phyloP scores from a whole-genome alignment of 495 filamentous ascomycete species.

The Penicillium ucsense region DNA sequence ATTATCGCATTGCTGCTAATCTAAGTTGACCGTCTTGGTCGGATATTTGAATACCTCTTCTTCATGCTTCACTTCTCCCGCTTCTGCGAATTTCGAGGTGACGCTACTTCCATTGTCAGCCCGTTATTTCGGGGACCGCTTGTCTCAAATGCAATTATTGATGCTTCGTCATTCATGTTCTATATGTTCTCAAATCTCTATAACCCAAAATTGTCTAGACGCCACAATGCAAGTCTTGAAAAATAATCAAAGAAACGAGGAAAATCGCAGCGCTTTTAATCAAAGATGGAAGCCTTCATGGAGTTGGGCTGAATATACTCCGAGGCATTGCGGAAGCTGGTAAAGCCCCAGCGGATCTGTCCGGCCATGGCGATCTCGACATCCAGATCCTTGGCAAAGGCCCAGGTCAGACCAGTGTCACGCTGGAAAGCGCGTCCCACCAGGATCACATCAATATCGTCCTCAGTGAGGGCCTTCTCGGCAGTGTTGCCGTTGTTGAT shows the following conservation, averaged over 20 bases:
- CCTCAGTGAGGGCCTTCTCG: constrained; percentile 45
- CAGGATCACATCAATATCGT: constrained; percentile 49
- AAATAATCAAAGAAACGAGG: background rate
- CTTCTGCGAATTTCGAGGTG: no score
- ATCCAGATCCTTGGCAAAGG: constrained; percentile 57
- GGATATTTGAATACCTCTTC: no score
- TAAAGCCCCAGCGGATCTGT: constrained; percentile 56
- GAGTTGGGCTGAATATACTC: constrained; percentile 30
- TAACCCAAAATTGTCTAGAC: background rate
- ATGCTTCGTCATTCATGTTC: background rate
- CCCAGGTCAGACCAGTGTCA: constrained; percentile 58
- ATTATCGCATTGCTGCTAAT: no score
- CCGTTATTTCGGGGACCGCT: no score
- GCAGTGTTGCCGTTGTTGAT: constrained; percentile 54
- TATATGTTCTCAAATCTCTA: background rate
- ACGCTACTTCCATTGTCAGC: no score
- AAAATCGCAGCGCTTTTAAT: constrained; percentile 6
- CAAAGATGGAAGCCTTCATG: constrained; percentile 27
- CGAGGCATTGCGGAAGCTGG: constrained; percentile 25
- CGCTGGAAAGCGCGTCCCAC: constrained; percentile 63
- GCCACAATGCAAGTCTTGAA: constrained; percentile 1
- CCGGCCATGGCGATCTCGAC: constrained; percentile 51
- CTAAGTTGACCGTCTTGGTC: no score
- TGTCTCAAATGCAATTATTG: background rate
- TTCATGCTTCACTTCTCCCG: no score